Conservation (phyloP, 257 asterid species). For the Solanum phureja region DNA sequence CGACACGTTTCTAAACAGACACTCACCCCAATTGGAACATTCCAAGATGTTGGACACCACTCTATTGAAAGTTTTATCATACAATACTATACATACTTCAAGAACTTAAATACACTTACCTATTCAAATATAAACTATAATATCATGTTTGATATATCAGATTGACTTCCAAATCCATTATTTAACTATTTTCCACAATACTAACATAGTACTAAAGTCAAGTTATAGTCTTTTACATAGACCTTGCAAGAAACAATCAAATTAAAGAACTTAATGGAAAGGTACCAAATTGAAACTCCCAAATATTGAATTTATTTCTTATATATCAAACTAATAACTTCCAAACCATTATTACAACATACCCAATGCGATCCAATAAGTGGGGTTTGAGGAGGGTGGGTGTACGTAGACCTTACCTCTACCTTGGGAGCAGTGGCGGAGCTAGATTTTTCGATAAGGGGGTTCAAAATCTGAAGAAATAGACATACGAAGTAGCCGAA, state of each 20-base stretch:
- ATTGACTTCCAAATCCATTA: not conserved
- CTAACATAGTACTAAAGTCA: not conserved
- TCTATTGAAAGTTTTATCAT: not conserved
- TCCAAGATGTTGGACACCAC: not conserved
- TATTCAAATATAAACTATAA: not conserved
- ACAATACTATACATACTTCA: not conserved
- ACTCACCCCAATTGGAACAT: not conserved
- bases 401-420: not conserved
- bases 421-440: not conserved
- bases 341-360: not conserved
- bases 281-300: not conserved
- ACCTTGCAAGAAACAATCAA: not conserved
- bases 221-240: not conserved
- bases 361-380: not conserved
- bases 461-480: too few species aligned
- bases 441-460: too few species aligned
- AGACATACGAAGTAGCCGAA: too few species aligned
- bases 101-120: not conserved
- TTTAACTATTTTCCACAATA: not conserved
- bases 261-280: not conserved
- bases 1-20: not conserved
- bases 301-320: not conserved
- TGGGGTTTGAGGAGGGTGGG: not conserved
- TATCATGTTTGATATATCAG: not conserved
- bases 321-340: not conserved